Base-by-base conservation (phyloP, 176 grass and related monocot genomes). In the Tuctoria greenei region DNA sequence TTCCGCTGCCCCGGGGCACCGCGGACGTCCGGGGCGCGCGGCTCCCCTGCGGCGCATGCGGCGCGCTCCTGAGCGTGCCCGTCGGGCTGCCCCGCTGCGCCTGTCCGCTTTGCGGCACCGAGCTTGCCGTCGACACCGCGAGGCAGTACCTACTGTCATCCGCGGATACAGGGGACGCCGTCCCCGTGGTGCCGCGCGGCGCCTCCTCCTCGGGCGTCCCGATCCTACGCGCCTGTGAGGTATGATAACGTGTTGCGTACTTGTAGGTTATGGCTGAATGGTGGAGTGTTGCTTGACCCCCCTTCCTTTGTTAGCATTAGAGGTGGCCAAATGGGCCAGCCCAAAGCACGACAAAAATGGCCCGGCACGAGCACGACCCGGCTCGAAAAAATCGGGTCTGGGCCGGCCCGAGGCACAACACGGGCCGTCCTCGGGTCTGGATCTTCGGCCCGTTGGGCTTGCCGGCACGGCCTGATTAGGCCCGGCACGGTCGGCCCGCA, bases 21-120 rank as follows among this genome's bases (percentile, higher is more conserved):
- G 79, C 79, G 10, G 73, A 87, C 39, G 61, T 74, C 46, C 81
- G 75, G 13, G 81, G 78, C 4, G 58, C 85, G 24, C 66, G 78
- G 10, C 81, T 90, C 4, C 88, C 79, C n/a, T 91, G 80, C n/a
- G 88, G 62, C 16, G 68, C 49, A 40, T 91, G 84, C 54, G 56
- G 69, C 14, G 46, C 56, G 5, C 58, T 87, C 34, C 84, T 87
- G 17, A 81, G 78, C 62, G 76, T 87, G 76, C 84, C 81, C 16
- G 76, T 66, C 35, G 84, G 81, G 4, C 71, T 87, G 50, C 28
- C 27, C 39, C 84, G 71, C 69, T 81, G 74, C 54, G 31, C 55
- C 43, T 91, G 84, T 69, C 80, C 88, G 1, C 60, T 75, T 24
- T 91, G 88, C 75, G 76, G 45, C 18, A 42, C 72, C 26, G 88